A percentile compares a stretch with the other conserved stretches of the same genome.
Evolutionary conservation across 352 stramenopile species (phyloP).

Genomic region (Phytophthora foliorum): DNA sequence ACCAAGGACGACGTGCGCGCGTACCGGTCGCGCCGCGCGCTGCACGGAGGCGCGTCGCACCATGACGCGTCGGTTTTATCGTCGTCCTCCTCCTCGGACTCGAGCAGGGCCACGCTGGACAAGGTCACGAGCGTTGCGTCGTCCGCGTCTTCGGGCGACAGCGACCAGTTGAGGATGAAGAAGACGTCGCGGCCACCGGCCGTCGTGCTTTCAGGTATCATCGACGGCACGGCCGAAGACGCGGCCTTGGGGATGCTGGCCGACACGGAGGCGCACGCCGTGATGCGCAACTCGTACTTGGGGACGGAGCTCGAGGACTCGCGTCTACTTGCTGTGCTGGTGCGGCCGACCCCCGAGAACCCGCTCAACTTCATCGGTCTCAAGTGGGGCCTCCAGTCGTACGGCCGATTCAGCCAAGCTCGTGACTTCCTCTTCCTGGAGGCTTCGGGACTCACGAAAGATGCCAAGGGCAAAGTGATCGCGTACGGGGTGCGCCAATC

Average conservation of each 20-base stretch:
- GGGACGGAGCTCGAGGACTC: slow-evolving; percentile 40
- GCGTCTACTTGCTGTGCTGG: slow-evolving; percentile 43
- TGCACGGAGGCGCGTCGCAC: slow-evolving; percentile 16
- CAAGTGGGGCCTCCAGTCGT: slow-evolving; percentile 45
- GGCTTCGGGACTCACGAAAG: slow-evolving; percentile 41
- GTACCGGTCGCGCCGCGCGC: slow-evolving; percentile 36
- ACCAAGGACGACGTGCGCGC: slow-evolving; percentile 39
- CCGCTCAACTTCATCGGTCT: slow-evolving; percentile 52
- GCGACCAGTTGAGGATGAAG: slow-evolving; percentile 23
- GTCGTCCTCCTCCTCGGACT: slow-evolving; percentile 24
- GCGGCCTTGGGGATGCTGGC: slow-evolving; percentile 44
- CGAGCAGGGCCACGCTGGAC: slow-evolving; percentile 30
- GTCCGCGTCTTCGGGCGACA: slow-evolving; percentile 28
- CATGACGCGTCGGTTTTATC: slow-evolving; percentile 16
- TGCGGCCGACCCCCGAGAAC: slow-evolving; percentile 27
- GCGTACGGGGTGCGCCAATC: slow-evolving; percentile 41
- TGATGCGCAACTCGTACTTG: slow-evolving; percentile 46
- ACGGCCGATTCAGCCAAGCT: slow-evolving; percentile 40
- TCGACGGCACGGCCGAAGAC: slow-evolving; percentile 48
- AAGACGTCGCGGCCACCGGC: slow-evolving; percentile 32
- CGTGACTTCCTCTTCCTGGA: slow-evolving; percentile 59
- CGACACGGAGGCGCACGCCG: slow-evolving; percentile 37
- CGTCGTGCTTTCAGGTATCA: slow-evolving; percentile 30
- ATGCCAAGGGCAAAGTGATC: slow-evolving; percentile 36
- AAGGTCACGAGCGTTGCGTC: slow-evolving; percentile 33